A percentile compares a stretch with the other conserved stretches of the same genome.
Evolutionary conservation across 75 land plant species (phyloP).

Genomic region (Pseudotsuga menziesii): DNA sequence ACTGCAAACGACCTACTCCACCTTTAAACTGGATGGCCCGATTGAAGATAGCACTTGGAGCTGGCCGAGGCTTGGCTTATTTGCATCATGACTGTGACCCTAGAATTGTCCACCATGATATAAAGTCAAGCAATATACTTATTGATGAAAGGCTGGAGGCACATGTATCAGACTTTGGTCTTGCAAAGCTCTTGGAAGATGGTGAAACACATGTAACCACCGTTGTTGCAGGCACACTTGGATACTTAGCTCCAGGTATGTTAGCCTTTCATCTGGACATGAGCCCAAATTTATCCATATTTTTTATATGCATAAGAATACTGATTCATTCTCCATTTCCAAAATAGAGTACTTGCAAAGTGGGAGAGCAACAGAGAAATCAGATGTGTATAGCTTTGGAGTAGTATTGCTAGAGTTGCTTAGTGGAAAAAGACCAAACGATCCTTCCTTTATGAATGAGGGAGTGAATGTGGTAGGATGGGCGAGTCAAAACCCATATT

Average conservation of each 20-base stretch:
- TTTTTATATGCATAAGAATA: neutral
- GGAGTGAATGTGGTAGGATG: constrained; percentile 92
- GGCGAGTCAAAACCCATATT: constrained; percentile 38
- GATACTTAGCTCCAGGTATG: constrained; percentile 93
- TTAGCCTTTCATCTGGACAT: neutral
- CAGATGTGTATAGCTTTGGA: constrained; percentile 96
- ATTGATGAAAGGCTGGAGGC: constrained; percentile 84
- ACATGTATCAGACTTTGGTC: constrained; percentile 94
- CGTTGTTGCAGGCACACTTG: constrained; percentile 94
- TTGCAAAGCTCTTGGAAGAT: constrained; percentile 85
- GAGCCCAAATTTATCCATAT: neutral
- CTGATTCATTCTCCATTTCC: neutral
- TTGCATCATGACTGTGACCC: constrained; percentile 92
- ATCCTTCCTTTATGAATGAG: constrained; percentile 61
- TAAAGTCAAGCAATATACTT: constrained; percentile 91
- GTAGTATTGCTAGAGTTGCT: constrained; percentile 87
- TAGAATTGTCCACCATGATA: constrained; percentile 77
- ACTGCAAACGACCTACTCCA: constrained; percentile 27
- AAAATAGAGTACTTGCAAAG: constrained; percentile 82
- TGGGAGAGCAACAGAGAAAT: constrained; percentile 88
- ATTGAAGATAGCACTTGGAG: constrained; percentile 73
- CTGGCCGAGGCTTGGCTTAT: constrained; percentile 82
- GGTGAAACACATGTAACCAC: constrained; percentile 89
- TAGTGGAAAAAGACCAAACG: constrained; percentile 91
- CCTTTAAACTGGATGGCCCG: constrained; percentile 68